These are phyloP conservation scores for Tagetes patula DNA, from an alignment of 129 eudicot genomes.

Conservation along the genomic window DNA sequence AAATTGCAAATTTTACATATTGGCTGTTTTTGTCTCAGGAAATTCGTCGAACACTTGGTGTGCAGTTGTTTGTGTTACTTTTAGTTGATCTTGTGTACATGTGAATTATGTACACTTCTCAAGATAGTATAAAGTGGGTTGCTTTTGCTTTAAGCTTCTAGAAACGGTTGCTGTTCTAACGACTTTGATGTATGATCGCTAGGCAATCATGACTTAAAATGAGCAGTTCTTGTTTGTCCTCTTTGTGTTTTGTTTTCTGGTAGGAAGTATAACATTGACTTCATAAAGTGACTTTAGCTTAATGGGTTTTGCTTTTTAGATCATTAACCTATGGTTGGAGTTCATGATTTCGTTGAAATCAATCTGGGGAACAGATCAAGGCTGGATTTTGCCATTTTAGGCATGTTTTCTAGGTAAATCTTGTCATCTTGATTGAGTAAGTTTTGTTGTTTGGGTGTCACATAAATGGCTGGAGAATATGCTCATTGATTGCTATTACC, in stretches of 20 bases:
- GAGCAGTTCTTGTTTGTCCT: conserved; percentile 22
- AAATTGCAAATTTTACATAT: conserved; percentile 11
- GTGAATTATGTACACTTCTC: conserved; percentile 2
- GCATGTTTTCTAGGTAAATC: not conserved
- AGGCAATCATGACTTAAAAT: conserved; percentile 20
- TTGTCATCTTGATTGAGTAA: too few species aligned
- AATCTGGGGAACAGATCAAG: not conserved
- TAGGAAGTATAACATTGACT: conserved; percentile 23
- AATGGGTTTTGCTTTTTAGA: conserved; percentile 14
- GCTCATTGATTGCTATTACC: not conserved
- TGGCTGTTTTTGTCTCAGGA: conserved; percentile 23
- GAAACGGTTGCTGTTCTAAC: conserved; percentile 31
- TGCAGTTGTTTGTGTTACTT: conserved; percentile 9
- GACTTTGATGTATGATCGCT: conserved; percentile 31
- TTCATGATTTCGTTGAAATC: not conserved
- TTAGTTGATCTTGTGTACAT: not conserved
- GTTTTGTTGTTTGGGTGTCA: not conserved
- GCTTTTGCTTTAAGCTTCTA: conserved; percentile 39
- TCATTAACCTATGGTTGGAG: not conserved
- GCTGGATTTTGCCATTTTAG: not conserved
- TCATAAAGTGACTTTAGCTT: conserved; percentile 9
- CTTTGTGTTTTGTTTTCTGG: conserved; percentile 10
- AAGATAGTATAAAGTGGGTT: conserved; percentile 15
- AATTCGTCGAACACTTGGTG: conserved; percentile 28
- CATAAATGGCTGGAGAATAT: not conserved